Conservation (phyloP, 768 basidiomycete species). For the Lactarius sanguifluus region DNA sequence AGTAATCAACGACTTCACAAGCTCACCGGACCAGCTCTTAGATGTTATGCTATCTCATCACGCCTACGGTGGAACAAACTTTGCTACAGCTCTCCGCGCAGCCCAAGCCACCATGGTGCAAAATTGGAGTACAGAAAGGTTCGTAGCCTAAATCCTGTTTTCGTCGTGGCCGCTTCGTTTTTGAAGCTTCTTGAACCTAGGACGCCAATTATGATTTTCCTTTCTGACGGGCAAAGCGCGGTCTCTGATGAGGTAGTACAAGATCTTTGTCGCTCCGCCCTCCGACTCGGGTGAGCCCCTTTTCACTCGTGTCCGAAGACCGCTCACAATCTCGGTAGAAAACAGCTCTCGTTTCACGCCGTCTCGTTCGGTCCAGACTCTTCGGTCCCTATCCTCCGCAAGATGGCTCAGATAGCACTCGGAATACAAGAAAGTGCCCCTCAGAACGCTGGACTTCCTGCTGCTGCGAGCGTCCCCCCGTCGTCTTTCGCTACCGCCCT, state of each 20-base stretch:
- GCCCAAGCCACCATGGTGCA: slow-evolving; percentile 43
- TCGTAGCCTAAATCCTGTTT: background rate
- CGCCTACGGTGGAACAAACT: slow-evolving; percentile 46
- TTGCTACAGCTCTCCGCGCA: slow-evolving; percentile 40
- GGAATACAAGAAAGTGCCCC: slow-evolving; percentile 48
- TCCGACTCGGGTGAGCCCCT: slow-evolving; percentile 44
- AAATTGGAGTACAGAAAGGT: slow-evolving; percentile 54
- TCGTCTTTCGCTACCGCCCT: slow-evolving; percentile 47
- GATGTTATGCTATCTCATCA: slow-evolving; percentile 37
- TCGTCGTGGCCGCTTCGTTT: background rate
- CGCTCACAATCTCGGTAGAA: slow-evolving; percentile 36
- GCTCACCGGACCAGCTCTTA: slow-evolving; percentile 48
- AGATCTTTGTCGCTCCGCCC: slow-evolving; percentile 43
- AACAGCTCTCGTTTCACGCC: slow-evolving; percentile 56
- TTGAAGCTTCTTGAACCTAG: slow-evolving; percentile 32
- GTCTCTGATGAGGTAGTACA: slow-evolving; percentile 41
- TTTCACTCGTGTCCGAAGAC: background rate
- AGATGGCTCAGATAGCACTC: slow-evolving; percentile 55
- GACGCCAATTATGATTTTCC: slow-evolving; percentile 53
- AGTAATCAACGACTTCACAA: slow-evolving; percentile 47
- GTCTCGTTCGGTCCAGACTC: slow-evolving; percentile 51
- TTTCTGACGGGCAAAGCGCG: slow-evolving; percentile 54
- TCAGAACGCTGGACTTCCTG: slow-evolving; percentile 34
- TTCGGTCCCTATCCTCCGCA: slow-evolving; percentile 36
- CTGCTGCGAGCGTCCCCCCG: background rate